Evolutionary conservation across 306 rosid species (phyloP), one percentile per base, ranked within the genome.

Genomic region (Argentina anserina): DNA sequence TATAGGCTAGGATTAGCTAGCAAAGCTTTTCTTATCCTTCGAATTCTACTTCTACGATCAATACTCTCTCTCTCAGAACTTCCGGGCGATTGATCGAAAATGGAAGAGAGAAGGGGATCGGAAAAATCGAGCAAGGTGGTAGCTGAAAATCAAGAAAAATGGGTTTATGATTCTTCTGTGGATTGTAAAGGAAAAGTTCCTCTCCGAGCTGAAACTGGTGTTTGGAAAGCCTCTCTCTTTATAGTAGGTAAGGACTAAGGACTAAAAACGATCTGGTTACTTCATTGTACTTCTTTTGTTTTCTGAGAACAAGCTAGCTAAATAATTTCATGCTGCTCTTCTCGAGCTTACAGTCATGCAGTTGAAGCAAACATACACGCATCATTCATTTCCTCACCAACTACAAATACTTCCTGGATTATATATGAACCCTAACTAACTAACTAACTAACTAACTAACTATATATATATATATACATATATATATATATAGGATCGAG

Each of bases 141-240:
- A 61, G 26, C 52, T 29, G 78, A 71, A 7, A 72, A 70, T 25
- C 63, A 69, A 21, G 80, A 80, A 52, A 64, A 75, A 42, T 80
- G 83, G 83, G 80, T 80, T 64, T 63, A 70, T 43, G 83, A 80
- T 80, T 80, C 83, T 75, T 80, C 83, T 53, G 39, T 80, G 72
- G 83, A 80, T 80, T 80, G 70, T 45, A 64, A 75, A 70, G 83
- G 83, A 55, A 61, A 65, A 7, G 76, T 80, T 75, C 83, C 83
- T 70, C 76, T 80, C 6, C 80, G 83, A 55, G 80, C 83, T 75
- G 53, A 73, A 37, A 80, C 83, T 43, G 83, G 83, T 64, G 76
- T 73, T 55, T 80, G 83, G 83, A 80, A 75, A 80, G 76, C 83
- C 58, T 70, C 83, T 9, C 74, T 80, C 72, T 80, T 75, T 18